Base-by-base conservation (phyloP, 768 basidiomycete genomes). In the Rhodotorula paludigena region DNA sequence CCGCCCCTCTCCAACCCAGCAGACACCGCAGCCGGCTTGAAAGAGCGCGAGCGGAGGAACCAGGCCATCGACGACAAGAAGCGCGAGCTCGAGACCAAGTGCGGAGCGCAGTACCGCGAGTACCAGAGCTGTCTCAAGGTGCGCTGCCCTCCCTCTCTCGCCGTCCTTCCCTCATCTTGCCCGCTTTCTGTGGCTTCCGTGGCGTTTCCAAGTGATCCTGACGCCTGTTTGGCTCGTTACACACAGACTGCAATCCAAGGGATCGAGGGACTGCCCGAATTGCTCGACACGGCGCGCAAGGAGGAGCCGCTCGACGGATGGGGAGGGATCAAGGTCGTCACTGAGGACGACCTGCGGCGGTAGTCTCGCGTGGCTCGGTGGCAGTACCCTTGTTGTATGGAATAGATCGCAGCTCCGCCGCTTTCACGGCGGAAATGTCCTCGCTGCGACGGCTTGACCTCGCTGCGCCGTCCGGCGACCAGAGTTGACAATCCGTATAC, bases 101-200 rank as follows among this genome's bases (percentile, higher is more conserved):
- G 94, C 73, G 93, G 92, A 15, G 84, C 82, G 71, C 78, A 90
- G 23, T 97, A 92, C 89, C 80, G 82, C 52, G 82, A 82, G 68
- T 97, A 97, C 78, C 85, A 85, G 68, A 80, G 79, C 5, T 97
- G 93, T 77, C 83, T 97, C 11, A 86, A 89, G 82, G 94, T 92
- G 64, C 49, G 86, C 28, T 56, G 33, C n/a, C 38, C 16, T 2
- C n/a, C 16, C 16, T 30, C 15, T 2, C 18, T 8, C 25, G 1
- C 15, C 14, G 30, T 12, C 4, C 11, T 18, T 14, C 23, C 9
- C 35, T 52, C 20, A 12, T 32, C 35, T 28, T 20, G 23, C 7
- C 35, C 25, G 2, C 16, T 39, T 25, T 7, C 56, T n/a, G n/a
- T n/a, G n/a, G n/a, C n/a, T n/a, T n/a, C n/a, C n/a, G n/a, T n/a